These are phyloP conservation scores for Venturiaceae sp. DNA, from an alignment of 2,329 filamentous ascomycete genomes.

Conservation along the genomic window DNA sequence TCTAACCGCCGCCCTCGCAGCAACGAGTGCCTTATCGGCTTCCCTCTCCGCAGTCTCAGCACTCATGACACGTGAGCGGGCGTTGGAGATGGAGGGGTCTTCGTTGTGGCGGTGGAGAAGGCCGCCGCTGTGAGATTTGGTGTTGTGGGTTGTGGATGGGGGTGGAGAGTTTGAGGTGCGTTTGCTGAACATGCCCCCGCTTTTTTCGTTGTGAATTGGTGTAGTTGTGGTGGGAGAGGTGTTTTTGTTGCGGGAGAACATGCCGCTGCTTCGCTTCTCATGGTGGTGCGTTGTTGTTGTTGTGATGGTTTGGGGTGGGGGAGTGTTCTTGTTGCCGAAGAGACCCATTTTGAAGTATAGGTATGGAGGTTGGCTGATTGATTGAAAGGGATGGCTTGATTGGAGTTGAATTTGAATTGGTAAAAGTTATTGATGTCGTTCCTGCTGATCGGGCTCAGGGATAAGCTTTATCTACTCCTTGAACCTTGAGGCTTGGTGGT, in stretches of 20 bases:
- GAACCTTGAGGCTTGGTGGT: not conserved
- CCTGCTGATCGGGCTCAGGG: not conserved
- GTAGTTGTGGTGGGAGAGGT: conserved; percentile 18
- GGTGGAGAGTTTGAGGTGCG: conserved; percentile 9
- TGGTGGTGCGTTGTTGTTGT: conserved; percentile 15
- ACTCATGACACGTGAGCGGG: conserved; percentile 49
- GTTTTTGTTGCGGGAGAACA: conserved; percentile 19
- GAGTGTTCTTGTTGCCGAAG: conserved; percentile 17
- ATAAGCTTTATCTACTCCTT: not conserved
- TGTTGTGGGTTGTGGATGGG: conserved; percentile 16
- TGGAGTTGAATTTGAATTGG: not conserved
- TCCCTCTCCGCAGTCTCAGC: conserved; percentile 57
- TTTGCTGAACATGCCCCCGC: conserved; percentile 21
- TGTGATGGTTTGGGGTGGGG: conserved; percentile 16
- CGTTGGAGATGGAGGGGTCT: conserved; percentile 53
- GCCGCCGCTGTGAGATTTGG: conserved; percentile 15
- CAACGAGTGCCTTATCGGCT: conserved; percentile 52
- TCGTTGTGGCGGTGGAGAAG: conserved; percentile 38
- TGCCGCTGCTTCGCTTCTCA: conserved; percentile 16
- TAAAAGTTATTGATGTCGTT: not conserved
- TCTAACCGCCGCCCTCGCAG: conserved; percentile 48
- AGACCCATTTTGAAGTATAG: conserved; percentile 20
- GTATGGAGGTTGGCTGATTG: not conserved
- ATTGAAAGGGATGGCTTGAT: not conserved
- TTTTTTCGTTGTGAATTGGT: not conserved